Base-by-base conservation (phyloP, 495 filamentous ascomycete genomes). In the Rhizodiscina lignyota region DNA sequence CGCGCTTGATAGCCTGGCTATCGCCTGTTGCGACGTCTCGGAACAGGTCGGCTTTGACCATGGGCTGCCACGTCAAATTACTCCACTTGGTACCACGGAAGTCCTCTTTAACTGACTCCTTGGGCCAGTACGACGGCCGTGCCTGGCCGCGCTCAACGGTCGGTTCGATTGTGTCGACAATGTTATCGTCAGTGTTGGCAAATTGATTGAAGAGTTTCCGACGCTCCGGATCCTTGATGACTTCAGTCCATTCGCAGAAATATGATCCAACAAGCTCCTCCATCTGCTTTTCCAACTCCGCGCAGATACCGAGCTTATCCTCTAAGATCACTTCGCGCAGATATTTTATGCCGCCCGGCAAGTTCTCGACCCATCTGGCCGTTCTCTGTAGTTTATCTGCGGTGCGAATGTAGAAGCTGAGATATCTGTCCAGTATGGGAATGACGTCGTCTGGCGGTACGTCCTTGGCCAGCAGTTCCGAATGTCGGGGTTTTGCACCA, bases 401-500 rank as follows among this genome's bases (percentile, higher is more conserved):
- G 0, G 87, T 93, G 41, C 84, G 81, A 51, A 96, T 93, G 60
- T 96, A 94, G 66, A 96, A 92, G 62, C 85, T 83, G 8, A 94
- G 63, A 54, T 92, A 96, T 19, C 87, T 75, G 54, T 96, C 87
- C 0, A 96, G 62, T 23, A 93, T 80, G 8, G 83, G 79, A 17
- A 93, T 62, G 18, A 94, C 73, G 49, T 91, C 77, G 35, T 85
- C 78, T 0, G 83, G 72, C 0, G 86, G 74, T 0, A 92, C 84
- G 53, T 96, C 86, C 48, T 85, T 92, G 27, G 82, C 80, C 1
- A 96, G 70, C n/a, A 94, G 66, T 44, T 92, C 83, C 1, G 73
- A 73, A 50, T 96, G 87, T 15, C 68, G 62, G 8, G 87, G 87
- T 37, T 80, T 87, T 4, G 85, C 82, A 22, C 87, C 87, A 35